A percentile compares a stretch with the other conserved stretches of the same genome.
These are phyloP conservation scores for Echeveria elegans DNA, from an alignment of 164 flowering plant species.

Conservation along the genomic window DNA sequence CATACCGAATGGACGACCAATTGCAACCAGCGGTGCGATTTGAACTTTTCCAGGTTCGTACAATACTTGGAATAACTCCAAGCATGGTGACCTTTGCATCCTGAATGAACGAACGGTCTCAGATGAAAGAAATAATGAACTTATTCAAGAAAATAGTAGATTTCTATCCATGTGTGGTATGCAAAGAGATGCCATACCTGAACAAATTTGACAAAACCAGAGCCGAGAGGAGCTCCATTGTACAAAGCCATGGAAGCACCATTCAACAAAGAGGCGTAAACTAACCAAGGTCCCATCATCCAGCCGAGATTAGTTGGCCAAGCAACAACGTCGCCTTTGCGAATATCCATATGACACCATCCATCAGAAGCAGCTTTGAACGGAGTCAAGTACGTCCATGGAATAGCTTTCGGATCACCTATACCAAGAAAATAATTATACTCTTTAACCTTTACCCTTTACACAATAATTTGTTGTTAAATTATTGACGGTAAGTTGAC, in stretches of 20 bases:
- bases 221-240: constrained; percentile 88
- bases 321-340: constrained; percentile 67
- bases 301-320: constrained; percentile 99
- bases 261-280: constrained; percentile 81
- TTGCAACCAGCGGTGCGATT: constrained; percentile 61
- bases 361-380: constrained; percentile 96
- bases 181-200: constrained; percentile 40
- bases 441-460: neutral
- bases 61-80: constrained; percentile 92
- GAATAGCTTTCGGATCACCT: constrained; percentile 98
- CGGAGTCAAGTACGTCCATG: constrained; percentile 84
- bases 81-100: constrained; percentile 96
- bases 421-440: constrained; percentile 14
- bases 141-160: neutral
- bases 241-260: constrained; percentile 88
- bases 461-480: neutral
- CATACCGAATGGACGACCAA: constrained; percentile 87
- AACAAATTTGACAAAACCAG: constrained; percentile 88
- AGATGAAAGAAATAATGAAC: neutral
- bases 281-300: constrained; percentile 99
- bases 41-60: constrained; percentile 76
- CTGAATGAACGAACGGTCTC: constrained; percentile 25
- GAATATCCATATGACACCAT: constrained; percentile 95
- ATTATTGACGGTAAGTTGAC: neutral
- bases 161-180: neutral